Conservation (phyloP, 163 green algal species). For the Chlorella variabilis region DNA sequence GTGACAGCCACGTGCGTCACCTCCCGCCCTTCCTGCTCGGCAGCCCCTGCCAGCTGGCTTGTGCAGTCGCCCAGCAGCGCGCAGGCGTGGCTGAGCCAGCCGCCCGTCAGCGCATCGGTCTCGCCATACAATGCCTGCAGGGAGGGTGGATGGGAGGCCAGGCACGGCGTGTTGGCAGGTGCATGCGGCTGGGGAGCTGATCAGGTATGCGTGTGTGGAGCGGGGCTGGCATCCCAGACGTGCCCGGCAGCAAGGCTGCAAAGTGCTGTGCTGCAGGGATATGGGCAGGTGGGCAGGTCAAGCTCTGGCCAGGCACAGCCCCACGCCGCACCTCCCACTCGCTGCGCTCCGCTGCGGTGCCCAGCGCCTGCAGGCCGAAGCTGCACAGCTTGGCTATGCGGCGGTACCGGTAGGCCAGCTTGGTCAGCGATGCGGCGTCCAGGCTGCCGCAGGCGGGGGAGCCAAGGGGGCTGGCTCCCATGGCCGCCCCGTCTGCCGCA, state of each 20-base stretch:
- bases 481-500: background rate
- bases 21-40: background rate
- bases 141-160: too few relatives aligned
- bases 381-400: conserved; percentile 33
- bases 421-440: conserved; percentile 11
- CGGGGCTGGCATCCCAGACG: background rate
- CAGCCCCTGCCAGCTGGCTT: conserved; percentile 5
- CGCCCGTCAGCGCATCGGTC: conserved; percentile 41
- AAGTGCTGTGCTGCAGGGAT: too few relatives aligned
- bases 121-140: conserved; percentile 38
- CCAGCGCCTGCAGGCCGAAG: conserved; percentile 43
- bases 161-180: too few relatives aligned
- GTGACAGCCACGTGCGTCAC: conserved; percentile 48
- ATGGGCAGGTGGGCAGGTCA: too few relatives aligned
- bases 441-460: background rate
- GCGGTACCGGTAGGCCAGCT: conserved; percentile 41
- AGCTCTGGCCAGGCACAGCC: too few relatives aligned
- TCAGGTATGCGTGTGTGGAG: too few relatives aligned
- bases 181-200: too few relatives aligned
- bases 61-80: conserved; percentile 31
- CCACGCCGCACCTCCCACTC: conserved; percentile 40
- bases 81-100: conserved; percentile 46
- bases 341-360: background rate
- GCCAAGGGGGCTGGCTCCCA: background rate
- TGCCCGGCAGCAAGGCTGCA: too few relatives aligned